Evolutionary conservation across 495 filamentous ascomycete genomes (phyloP), one percentile per base, ranked within the genome.

Genomic region (Podospora pseudoanserina): DNA sequence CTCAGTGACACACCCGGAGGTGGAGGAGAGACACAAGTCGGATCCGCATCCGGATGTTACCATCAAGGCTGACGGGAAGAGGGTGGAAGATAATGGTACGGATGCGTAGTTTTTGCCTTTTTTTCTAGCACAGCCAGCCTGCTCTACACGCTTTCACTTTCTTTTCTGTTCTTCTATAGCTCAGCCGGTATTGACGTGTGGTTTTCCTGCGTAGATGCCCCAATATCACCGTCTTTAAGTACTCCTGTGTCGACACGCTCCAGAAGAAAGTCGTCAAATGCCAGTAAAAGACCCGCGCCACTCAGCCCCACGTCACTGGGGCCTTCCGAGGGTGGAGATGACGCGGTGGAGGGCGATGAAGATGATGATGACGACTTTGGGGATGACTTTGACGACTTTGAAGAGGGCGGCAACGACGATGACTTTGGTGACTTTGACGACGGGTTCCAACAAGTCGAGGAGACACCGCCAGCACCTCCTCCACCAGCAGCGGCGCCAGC

Each of bases 381-480:
- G 67, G 94, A 95, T 74, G 94, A 96, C 68, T 97, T 98, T 86
- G 95, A 97, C 78, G 94, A 97, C 73, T 97, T 98, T 76, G 93
- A 94, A 75, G 93, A 92, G 76, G 91, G 89, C 55, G 86, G 85
- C 64, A 88, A 89, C 65, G 86, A 87, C 70, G 87, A 84, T 69
- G 93, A 95, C 78, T 94, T 94, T 84, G 92, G 88, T 62, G 93
- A 96, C 77, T 75, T 75, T 59, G 74, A 76, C 54, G 92, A 94
- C 73, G 92, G 86, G 60, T 93, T 93, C 80, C 86, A 92, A 79
- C 83, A 90, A 73, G 80, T 86, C 63, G 84, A 83, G 70, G 77
- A 80, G 68, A 82, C 83, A 71, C 69, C 76, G 66, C 74, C 80
- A 66, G 79, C 83, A 73, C 78, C 30, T 32, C 30, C 80, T 32